Evolutionary conservation across 352 stramenopile genomes (phyloP).

Genomic region (Phytophthora boehmeriae): DNA sequence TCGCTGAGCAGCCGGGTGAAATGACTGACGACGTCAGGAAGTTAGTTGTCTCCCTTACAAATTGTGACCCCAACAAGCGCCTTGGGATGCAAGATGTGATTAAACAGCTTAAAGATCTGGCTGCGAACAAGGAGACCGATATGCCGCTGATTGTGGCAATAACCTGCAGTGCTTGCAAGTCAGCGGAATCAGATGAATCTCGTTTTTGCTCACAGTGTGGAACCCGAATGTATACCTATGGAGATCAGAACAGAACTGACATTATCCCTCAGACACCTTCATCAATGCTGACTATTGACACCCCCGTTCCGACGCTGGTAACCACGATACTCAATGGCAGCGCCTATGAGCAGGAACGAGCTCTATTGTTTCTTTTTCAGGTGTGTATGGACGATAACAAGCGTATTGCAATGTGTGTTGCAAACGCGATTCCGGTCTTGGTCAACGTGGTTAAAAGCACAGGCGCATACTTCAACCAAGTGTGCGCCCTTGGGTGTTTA

Average conservation of each 20-base stretch:
- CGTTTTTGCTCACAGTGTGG: no score
- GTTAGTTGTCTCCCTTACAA: constrained; percentile 21
- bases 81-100: not conserved
- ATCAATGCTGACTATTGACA: not conserved
- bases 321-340: not conserved
- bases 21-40: constrained; percentile 23
- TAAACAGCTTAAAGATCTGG: constrained; percentile 4
- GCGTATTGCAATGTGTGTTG: not conserved
- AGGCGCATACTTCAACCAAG: not conserved
- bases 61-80: not conserved
- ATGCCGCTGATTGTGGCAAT: no score
- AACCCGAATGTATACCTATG: no score
- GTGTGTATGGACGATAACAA: not conserved
- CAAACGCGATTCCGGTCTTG: not conserved
- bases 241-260: no score
- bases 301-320: not conserved
- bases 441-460: not conserved
- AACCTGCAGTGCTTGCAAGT: no score
- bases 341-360: not conserved
- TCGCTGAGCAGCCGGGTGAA: constrained; percentile 11
- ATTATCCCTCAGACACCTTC: no score
- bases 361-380: not conserved
- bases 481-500: not conserved
- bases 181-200: no score
- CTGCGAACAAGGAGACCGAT: not conserved